Conservation (phyloP, 805 yeast species). For the Debaryomyces hansenii region DNA sequence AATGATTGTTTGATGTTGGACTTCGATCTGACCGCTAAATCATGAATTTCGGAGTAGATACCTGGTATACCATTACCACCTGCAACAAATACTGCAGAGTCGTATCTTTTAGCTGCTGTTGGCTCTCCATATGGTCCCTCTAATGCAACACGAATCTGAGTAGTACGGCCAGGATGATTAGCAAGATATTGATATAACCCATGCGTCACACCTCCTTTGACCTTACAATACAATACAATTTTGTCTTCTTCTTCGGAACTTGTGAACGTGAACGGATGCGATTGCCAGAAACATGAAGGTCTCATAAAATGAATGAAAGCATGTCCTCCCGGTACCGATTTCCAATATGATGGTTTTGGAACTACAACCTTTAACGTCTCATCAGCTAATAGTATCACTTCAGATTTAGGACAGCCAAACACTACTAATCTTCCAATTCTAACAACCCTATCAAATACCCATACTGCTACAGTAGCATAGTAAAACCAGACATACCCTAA, state of each 20-base stretch:
- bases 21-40: constrained; percentile 21
- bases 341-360: constrained; percentile 39
- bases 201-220: constrained; percentile 38
- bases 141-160: constrained; percentile 29
- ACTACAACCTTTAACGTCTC: constrained; percentile 38
- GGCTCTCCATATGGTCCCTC: constrained; percentile 75
- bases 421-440: constrained; percentile 25
- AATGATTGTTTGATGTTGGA: constrained; percentile 19
- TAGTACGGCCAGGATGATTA: constrained; percentile 25
- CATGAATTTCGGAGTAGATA: constrained; percentile 38
- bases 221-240: constrained; percentile 33
- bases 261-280: constrained; percentile 42
- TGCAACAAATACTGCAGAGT: constrained; percentile 59
- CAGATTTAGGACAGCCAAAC: constrained; percentile 38
- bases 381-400: constrained; percentile 27
- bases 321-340: constrained; percentile 39
- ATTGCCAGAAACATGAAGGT: constrained; percentile 40
- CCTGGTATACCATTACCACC: constrained; percentile 80
- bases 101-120: constrained; percentile 48
- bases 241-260: constrained; percentile 17
- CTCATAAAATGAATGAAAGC: constrained; percentile 38
- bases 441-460: constrained; percentile 36
- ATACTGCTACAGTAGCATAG: constrained; percentile 33
- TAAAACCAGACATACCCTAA: constrained; percentile 31
- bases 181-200: constrained; percentile 26